Conservation (phyloP, 441 rosid species). For the Mallotus repandus region DNA sequence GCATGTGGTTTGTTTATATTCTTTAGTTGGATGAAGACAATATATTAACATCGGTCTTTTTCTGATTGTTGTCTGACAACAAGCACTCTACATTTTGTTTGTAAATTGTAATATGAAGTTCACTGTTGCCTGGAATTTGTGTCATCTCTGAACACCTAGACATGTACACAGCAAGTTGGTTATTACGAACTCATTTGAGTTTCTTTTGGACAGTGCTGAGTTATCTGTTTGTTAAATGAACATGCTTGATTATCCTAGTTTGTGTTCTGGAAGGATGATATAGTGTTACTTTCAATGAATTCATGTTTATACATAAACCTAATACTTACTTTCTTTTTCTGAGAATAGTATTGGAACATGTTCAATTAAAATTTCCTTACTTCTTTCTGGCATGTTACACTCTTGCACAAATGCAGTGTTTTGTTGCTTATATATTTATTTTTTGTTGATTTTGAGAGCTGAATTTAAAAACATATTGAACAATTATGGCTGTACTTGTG, state of each 20-base stretch:
- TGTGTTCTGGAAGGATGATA: background rate
- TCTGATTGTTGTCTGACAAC: background rate
- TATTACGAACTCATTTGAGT: background rate
- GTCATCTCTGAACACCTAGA: background rate
- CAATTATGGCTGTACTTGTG: background rate
- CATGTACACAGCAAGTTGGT: background rate
- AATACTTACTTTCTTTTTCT: background rate
- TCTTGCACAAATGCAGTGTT: background rate
- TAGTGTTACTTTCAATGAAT: background rate
- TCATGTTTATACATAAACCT: background rate
- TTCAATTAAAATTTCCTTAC: background rate
- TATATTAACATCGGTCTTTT: background rate
- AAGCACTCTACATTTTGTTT: background rate
- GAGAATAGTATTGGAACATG: background rate
- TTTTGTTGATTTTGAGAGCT: conserved; percentile 1
- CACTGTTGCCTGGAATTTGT: background rate
- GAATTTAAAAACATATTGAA: background rate
- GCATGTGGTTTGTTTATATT: background rate
- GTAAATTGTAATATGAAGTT: background rate
- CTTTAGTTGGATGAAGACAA: background rate
- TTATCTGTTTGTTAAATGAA: background rate
- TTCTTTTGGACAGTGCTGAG: background rate
- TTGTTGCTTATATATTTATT: background rate
- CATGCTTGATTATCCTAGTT: background rate
- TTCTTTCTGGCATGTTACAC: background rate